Conservation (phyloP, 75 land plant species). For the Isoetes taiwanensis region DNA sequence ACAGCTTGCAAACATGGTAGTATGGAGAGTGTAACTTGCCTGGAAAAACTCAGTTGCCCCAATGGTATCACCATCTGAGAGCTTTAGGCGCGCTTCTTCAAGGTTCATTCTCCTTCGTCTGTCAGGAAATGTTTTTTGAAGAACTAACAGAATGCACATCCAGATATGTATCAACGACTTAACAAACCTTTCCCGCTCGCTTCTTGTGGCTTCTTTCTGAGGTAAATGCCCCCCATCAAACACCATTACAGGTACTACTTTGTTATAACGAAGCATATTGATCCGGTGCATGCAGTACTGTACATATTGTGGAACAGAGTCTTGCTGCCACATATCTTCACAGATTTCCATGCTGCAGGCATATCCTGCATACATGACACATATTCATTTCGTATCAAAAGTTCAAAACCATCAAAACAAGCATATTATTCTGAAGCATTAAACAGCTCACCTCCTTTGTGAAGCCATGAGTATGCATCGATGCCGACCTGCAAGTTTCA, state of each 20-base stretch:
- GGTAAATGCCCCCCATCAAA: conserved; percentile 78
- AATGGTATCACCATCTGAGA: conserved; percentile 37
- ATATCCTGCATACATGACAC: conserved; percentile 43
- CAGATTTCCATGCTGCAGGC: conserved; percentile 77
- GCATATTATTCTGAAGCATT: background rate
- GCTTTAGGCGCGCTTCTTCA: conserved; percentile 42
- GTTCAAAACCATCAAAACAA: background rate
- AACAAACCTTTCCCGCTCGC: conserved; percentile 52
- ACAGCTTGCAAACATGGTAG: no score
- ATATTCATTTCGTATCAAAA: background rate
- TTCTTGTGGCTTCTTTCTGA: conserved; percentile 45
- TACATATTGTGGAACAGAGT: conserved; percentile 29
- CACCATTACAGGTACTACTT: conserved; percentile 62
- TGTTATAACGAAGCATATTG: conserved; percentile 50
- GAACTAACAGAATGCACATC: no score
- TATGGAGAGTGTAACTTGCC: background rate
- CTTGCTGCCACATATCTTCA: conserved; percentile 11
- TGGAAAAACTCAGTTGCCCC: conserved; percentile 51
- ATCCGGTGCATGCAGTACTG: conserved; percentile 75
- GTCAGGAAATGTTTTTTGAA: no score
- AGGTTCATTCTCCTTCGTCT: conserved; percentile 41
- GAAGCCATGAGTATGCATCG: conserved; percentile 90
- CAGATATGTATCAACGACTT: no score
- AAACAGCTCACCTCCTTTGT: conserved; percentile 61
- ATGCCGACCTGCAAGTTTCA: conserved; percentile 48